A percentile compares a stretch with the other conserved stretches of the same genome.
phyloP scores from a whole-genome alignment of 164 flowering plant species.

The Kalanchoe fedtschenkoi region DNA sequence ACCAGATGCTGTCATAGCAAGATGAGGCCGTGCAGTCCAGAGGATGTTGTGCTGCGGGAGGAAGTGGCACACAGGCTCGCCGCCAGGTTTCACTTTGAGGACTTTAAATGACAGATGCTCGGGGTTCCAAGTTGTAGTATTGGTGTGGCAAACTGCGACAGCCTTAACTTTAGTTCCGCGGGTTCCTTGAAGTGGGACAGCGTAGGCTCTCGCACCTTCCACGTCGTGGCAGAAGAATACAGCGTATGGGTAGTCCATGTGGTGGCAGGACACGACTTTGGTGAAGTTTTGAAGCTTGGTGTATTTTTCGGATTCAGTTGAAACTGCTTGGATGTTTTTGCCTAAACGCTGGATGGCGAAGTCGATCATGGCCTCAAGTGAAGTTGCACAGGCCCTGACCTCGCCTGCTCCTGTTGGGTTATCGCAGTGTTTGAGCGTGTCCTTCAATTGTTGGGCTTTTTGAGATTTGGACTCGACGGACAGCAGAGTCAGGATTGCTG shows the following conservation, averaged over 20 bases:
- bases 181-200: slow-evolving; percentile 22
- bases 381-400: slow-evolving; percentile 37
- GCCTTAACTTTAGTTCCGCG: slow-evolving; percentile 30
- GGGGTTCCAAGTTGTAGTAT: slow-evolving; percentile 38
- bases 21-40: too few relatives aligned
- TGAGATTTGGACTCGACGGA: slow-evolving; percentile 22
- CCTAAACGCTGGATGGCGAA: slow-evolving; percentile 31
- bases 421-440: slow-evolving; percentile 33
- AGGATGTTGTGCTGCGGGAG: slow-evolving; percentile 34
- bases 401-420: slow-evolving; percentile 22
- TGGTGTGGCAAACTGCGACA: slow-evolving; percentile 30
- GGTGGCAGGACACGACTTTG: slow-evolving; percentile 33
- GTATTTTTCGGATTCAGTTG: slow-evolving; percentile 27
- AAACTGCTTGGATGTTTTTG: slow-evolving; percentile 18
- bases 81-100: slow-evolving; percentile 38
- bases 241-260: slow-evolving; percentile 27
- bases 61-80: slow-evolving; percentile 38
- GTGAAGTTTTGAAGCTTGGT: slow-evolving; percentile 22
- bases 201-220: slow-evolving; percentile 17
- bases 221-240: slow-evolving; percentile 33
- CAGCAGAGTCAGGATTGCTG: slow-evolving; percentile 17
- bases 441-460: slow-evolving; percentile 25
- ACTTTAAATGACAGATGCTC: slow-evolving; percentile 40
- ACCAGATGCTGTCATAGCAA: too few relatives aligned
- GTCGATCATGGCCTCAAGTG: slow-evolving; percentile 37